Conservation (phyloP, 176 grass and related monocot genomes). For the Poa annua region DNA sequence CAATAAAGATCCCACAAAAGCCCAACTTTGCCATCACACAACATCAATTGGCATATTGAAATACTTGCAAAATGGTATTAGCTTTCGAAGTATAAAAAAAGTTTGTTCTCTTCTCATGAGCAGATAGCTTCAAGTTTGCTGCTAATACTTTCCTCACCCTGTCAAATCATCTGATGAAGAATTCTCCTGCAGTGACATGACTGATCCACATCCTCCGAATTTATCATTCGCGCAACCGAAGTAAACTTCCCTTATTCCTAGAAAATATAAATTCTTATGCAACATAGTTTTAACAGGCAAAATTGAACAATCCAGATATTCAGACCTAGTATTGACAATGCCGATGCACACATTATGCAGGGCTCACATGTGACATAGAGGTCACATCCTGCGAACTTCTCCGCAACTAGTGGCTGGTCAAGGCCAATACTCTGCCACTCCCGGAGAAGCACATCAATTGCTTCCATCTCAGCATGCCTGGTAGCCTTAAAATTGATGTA, state of each 20-base stretch:
- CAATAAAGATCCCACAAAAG: slow-evolving; percentile 18
- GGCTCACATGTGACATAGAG: slow-evolving; percentile 95
- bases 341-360: slow-evolving; percentile 88
- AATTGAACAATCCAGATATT: not conserved
- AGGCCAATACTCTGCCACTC: slow-evolving; percentile 81
- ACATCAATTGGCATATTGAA: slow-evolving; percentile 10
- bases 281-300: slow-evolving; percentile 5
- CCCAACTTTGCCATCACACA: not conserved
- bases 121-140: not conserved
- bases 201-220: slow-evolving; percentile 93
- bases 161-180: slow-evolving; percentile 45
- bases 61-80: not conserved
- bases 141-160: slow-evolving; percentile 44
- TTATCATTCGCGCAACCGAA: slow-evolving; percentile 92
- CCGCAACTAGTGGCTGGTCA: slow-evolving; percentile 58
- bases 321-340: slow-evolving; percentile 87
- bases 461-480: slow-evolving; percentile 99
- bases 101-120: not conserved
- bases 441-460: slow-evolving; percentile 71
- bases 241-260: slow-evolving; percentile 84
- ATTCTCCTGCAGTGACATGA: slow-evolving; percentile 75
- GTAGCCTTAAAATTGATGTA: slow-evolving; percentile 60
- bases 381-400: slow-evolving; percentile 76
- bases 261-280: not conserved
- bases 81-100: not conserved